A percentile compares a stretch with the other conserved stretches of the same genome.
Evolutionary conservation across 2,329 filamentous ascomycete species (phyloP).

Genomic region (Curvularia eragrostidis): DNA sequence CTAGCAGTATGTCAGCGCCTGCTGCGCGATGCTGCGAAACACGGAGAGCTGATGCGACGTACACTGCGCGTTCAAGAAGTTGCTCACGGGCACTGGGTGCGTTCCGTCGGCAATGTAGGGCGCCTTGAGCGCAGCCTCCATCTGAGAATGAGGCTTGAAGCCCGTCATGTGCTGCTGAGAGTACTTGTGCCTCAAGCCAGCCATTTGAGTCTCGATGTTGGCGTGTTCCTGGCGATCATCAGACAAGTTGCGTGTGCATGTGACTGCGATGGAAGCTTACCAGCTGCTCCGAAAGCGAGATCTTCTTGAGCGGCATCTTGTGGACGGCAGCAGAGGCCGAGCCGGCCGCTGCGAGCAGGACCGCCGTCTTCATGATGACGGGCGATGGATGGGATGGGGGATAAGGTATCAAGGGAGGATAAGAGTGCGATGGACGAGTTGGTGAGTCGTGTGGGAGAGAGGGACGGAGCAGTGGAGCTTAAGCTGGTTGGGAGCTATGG

Average conservation of each 20-base stretch:
- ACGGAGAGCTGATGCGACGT: slow-evolving; percentile 52
- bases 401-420: slow-evolving; percentile 12
- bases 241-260: slow-evolving; percentile 10
- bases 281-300: slow-evolving; percentile 89
- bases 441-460: slow-evolving; percentile 13
- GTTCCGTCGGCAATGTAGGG: slow-evolving; percentile 68
- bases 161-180: slow-evolving; percentile 70
- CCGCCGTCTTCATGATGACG: slow-evolving; percentile 78
- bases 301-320: slow-evolving; percentile 98
- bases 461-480: slow-evolving; percentile 19
- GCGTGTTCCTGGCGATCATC: slow-evolving; percentile 66
- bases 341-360: slow-evolving; percentile 79
- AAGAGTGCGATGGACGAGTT: slow-evolving; percentile 16
- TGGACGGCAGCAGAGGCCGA: slow-evolving; percentile 85
- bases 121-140: slow-evolving; percentile 80
- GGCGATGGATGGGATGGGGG: slow-evolving; percentile 10
- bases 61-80: slow-evolving; percentile 99
- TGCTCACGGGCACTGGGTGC: slow-evolving; percentile 88
- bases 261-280: slow-evolving; percentile 61
- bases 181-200: slow-evolving; percentile 91
- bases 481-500: slow-evolving; percentile 22
- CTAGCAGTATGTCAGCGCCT: slow-evolving; percentile 49
- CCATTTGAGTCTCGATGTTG: slow-evolving; percentile 81
- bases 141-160: slow-evolving; percentile 69
- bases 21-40: neutral